A percentile compares a stretch with the other conserved stretches of the same genome.
Conservation (phyloP, 208 protist genomes). For the Acanthamoeba healyi region DNA sequence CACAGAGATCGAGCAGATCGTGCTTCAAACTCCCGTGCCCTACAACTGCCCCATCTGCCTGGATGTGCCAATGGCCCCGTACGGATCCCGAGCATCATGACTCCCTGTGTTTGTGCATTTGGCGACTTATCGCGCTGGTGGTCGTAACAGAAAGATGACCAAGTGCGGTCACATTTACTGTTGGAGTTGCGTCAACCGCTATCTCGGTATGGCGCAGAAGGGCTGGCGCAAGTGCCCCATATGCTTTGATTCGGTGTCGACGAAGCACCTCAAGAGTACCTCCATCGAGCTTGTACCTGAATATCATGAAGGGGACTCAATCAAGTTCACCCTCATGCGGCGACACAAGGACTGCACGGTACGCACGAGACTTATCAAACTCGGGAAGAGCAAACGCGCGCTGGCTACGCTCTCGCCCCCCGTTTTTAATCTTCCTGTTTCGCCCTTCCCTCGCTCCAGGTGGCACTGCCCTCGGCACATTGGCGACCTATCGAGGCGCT, state of each 20-base stretch:
- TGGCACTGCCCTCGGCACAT: constrained; percentile 16
- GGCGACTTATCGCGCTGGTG: neutral
- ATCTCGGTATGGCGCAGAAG: constrained; percentile 47
- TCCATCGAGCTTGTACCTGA: constrained; percentile 8
- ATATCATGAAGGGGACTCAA: constrained; percentile 9
- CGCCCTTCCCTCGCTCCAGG: neutral
- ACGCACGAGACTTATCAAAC: neutral
- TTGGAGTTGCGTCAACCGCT: constrained; percentile 42
- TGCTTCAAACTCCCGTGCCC: constrained; percentile 27
- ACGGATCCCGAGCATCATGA: no score
- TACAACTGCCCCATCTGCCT: constrained; percentile 72
- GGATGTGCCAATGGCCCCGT: constrained; percentile 50
- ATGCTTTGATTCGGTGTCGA: constrained; percentile 68
- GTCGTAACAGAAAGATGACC: constrained; percentile 47
- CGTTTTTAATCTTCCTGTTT: neutral
- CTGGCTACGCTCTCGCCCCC: neutral
- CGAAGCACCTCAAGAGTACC: constrained; percentile 47
- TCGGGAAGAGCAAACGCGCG: neutral
- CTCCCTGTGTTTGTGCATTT: neutral
- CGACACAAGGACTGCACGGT: constrained; percentile 68
- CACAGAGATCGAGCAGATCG: constrained; percentile 71
- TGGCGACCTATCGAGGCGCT: constrained; percentile 1
- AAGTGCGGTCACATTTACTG: constrained; percentile 64
- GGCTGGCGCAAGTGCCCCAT: constrained; percentile 69
- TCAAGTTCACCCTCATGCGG: constrained; percentile 64